These are phyloP conservation scores for Zygotorulaspora florentina DNA, from an alignment of 805 yeast species.

Conservation along the genomic window DNA sequence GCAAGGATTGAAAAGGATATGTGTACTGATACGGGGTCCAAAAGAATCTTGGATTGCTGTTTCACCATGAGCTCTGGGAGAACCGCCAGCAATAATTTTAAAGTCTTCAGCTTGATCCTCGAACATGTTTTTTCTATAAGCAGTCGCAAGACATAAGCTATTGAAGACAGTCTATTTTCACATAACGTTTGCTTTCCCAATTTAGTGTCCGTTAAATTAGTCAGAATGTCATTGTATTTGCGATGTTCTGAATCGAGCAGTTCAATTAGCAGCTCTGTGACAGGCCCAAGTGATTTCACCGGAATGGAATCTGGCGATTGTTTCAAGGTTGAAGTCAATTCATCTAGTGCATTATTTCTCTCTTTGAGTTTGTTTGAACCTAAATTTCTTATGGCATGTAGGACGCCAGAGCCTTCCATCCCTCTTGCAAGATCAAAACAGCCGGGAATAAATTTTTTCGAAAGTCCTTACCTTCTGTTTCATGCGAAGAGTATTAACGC, in stretches of 20 bases:
- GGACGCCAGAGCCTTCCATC: slow-evolving; percentile 16
- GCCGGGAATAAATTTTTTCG: background rate
- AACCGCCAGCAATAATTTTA: slow-evolving; percentile 20
- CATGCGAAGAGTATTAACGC: background rate
- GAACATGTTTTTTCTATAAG: slow-evolving; percentile 29
- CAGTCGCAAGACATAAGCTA: slow-evolving; percentile 28
- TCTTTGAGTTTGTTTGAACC: slow-evolving; percentile 52
- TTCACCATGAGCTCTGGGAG: slow-evolving; percentile 25
- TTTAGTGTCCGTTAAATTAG: slow-evolving; percentile 7
- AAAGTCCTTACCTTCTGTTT: background rate
- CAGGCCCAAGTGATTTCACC: slow-evolving; percentile 18
- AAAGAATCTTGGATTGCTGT: slow-evolving; percentile 9
- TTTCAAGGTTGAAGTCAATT: slow-evolving; percentile 33
- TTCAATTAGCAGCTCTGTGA: slow-evolving; percentile 31
- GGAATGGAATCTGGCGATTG: slow-evolving; percentile 22
- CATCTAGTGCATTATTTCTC: slow-evolving; percentile 47
- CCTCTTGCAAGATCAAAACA: background rate
- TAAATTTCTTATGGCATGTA: slow-evolving; percentile 25
- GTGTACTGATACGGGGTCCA: slow-evolving; percentile 24
- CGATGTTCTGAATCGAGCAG: slow-evolving; percentile 38
- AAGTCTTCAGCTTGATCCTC: slow-evolving; percentile 26
- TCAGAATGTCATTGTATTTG: slow-evolving; percentile 15
- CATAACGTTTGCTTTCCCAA: slow-evolving; percentile 35
- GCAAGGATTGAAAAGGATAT: slow-evolving; percentile 23
- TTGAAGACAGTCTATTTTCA: slow-evolving; percentile 24